Percentiles rank a stretch among this genome's conserved stretches.
Evolutionary conservation across 169 alveolate genomes (phyloP).

Genomic region (Pseudocohnilembus persalinus): DNA sequence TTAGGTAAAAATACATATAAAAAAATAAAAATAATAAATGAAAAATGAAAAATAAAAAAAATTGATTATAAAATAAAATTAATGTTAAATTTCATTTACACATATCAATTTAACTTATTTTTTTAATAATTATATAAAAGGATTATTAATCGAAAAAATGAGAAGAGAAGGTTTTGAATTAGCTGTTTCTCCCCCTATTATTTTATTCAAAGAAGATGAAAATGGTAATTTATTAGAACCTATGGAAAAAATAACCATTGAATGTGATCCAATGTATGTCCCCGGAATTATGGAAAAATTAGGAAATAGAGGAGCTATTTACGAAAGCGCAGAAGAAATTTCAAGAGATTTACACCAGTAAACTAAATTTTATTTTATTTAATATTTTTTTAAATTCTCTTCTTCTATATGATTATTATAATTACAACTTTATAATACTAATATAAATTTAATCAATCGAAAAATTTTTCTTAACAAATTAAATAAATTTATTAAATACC

Average conservation of each 20-base stretch:
- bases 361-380: neutral
- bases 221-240: constrained; percentile 86
- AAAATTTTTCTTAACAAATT: constrained; percentile 2
- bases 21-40: neutral
- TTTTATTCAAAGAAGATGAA: constrained; percentile 76
- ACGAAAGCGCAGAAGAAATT: constrained; percentile 74
- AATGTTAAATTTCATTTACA: no score
- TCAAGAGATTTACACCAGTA: constrained; percentile 58
- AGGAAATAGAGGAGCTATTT: constrained; percentile 74
- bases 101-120: no score
- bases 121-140: neutral
- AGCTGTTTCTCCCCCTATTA: constrained; percentile 88
- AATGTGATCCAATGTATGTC: constrained; percentile 75
- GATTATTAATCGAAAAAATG: constrained; percentile 92
- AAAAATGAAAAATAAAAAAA: no score
- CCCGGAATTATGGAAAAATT: constrained; percentile 81
- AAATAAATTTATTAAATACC: neutral
- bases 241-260: constrained; percentile 79
- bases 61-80: no score
- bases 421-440: neutral
- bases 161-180: constrained; percentile 96
- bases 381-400: neutral
- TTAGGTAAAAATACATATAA: constrained; percentile 62
- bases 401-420: neutral
- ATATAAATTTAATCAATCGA: no score